These are phyloP conservation scores for Cryphonectria carpinicola DNA, from an alignment of 2,329 filamentous ascomycete genomes.

Conservation along the genomic window DNA sequence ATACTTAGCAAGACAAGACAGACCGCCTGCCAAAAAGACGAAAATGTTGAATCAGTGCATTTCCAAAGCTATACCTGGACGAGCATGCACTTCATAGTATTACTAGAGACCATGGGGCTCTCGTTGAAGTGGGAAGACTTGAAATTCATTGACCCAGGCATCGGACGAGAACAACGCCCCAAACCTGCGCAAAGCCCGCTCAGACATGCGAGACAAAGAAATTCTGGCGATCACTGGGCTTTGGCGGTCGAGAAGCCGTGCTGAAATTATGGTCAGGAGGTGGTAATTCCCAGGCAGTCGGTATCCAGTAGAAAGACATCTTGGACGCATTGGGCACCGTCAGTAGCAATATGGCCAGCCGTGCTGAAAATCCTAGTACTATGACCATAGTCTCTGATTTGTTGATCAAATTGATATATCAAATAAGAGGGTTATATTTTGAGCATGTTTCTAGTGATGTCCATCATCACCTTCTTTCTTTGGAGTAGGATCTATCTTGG, in stretches of 20 bases:
- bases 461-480: not conserved
- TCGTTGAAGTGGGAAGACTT: not conserved
- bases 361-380: not conserved
- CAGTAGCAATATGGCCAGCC: not conserved
- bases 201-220: not conserved
- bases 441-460: not conserved
- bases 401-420: not conserved
- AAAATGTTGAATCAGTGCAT: not conserved
- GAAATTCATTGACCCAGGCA: not conserved
- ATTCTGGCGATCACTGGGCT: not conserved
- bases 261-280: not conserved
- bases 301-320: not conserved
- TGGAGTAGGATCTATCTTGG: not conserved
- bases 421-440: not conserved
- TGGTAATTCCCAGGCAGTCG: not conserved
- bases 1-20: not conserved
- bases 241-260: not conserved
- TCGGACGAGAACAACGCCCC: not conserved
- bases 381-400: not conserved
- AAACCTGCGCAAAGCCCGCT: not conserved
- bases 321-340: not conserved
- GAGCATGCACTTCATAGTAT: not conserved
- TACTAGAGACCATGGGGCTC: not conserved
- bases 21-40: not conserved
- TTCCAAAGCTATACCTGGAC: not conserved